Evolutionary conservation across 441 rosid species (phyloP).

Genomic region (Jatropha multifida): DNA sequence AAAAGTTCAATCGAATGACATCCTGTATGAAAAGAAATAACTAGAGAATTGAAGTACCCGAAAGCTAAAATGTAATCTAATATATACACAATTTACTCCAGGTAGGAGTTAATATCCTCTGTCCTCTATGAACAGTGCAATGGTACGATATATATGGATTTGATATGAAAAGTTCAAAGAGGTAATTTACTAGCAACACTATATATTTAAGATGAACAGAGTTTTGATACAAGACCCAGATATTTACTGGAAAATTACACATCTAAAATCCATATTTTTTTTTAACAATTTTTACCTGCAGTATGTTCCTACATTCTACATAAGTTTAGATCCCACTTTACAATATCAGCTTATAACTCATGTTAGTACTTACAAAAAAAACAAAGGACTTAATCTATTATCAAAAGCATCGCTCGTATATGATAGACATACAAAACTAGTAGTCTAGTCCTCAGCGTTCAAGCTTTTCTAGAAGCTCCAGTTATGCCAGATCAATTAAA

Average conservation of each 20-base stretch:
- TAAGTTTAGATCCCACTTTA: background rate
- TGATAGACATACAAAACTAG: too few relatives aligned
- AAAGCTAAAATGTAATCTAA: background rate
- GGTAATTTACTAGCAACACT: background rate
- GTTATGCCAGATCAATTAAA: background rate
- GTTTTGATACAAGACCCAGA: background rate
- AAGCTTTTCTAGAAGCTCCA: background rate
- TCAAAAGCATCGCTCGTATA: too few relatives aligned
- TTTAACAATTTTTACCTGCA: background rate
- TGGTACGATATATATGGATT: background rate
- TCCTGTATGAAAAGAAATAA: constrained; percentile 50
- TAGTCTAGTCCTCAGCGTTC: background rate
- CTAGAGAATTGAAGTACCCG: background rate
- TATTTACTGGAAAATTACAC: background rate
- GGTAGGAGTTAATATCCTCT: background rate
- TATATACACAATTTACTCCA: too few relatives aligned
- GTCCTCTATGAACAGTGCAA: background rate
- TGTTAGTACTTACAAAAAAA: background rate
- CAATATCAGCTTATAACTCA: background rate
- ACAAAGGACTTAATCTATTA: background rate
- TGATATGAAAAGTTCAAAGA: background rate
- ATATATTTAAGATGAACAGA: background rate
- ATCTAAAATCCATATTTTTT: background rate
- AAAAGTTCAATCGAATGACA: constrained; percentile 61
- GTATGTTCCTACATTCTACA: background rate